A percentile compares a stretch with the other conserved stretches of the same genome.
These are phyloP conservation scores for Canavalia gladiata DNA, from an alignment of 306 rosid genomes.

Conservation along the genomic window DNA sequence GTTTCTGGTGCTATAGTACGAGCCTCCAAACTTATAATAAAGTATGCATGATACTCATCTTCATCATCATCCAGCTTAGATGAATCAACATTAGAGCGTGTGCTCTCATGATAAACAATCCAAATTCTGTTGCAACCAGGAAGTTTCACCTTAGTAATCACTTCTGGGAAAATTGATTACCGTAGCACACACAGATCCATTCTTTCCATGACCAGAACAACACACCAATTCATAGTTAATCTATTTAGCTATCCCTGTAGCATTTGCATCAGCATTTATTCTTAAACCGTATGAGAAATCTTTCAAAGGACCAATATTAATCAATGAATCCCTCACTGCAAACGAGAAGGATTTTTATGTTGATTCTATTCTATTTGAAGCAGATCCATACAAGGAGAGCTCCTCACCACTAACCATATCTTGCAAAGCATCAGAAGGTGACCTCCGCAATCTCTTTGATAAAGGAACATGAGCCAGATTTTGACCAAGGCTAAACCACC, in stretches of 20 bases:
- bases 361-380: conserved; percentile 84
- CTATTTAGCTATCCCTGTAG: conserved; percentile 93
- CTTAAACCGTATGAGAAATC: conserved; percentile 96
- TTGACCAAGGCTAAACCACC: no score
- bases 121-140: conserved; percentile 99
- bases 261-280: conserved; percentile 90
- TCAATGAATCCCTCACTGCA: conserved; percentile 96
- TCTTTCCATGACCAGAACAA: conserved; percentile 98
- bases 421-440: conserved; percentile 88
- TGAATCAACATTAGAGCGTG: conserved; percentile 75
- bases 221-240: conserved; percentile 97
- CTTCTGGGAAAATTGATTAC: conserved; percentile 97
- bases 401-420: conserved; percentile 92
- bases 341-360: conserved; percentile 95
- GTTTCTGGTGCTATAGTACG: conserved; percentile 99
- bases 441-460: conserved; percentile 83
- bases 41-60: conserved; percentile 94
- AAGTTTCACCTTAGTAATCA: conserved; percentile 95
- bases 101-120: conserved; percentile 96
- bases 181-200: conserved; percentile 91
- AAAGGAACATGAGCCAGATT: conserved; percentile 52
- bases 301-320: conserved; percentile 93
- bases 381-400: conserved; percentile 86
- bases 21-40: conserved; percentile 94
- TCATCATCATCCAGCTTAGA: conserved; percentile 72